Evolutionary conservation across 129 eudicot genomes (phyloP), one percentile per base, ranked within the genome.

Genomic region (Tagetes patula): DNA sequence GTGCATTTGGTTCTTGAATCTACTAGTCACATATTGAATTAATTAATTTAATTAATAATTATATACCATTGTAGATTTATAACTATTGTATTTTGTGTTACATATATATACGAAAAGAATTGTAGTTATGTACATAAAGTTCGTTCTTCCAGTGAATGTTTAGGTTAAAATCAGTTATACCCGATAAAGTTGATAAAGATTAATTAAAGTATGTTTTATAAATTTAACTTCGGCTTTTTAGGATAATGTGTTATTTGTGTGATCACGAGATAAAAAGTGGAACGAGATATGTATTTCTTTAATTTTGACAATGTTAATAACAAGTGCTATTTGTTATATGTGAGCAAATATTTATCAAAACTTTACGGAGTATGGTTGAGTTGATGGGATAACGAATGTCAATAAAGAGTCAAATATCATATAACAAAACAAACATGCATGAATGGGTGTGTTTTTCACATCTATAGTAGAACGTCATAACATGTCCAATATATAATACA

Each of bases 371-470:
- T 33, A 34, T 69, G 46, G 33, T 47, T 48, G 73, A 40, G 46
- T 48, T 46, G 37, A 69, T 69, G 45, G 33, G 46, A 33, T 32
- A 45, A 34, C 6, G 32, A 7, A 40, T 69, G 45, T 5, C 12
- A 62, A 47, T 61, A 63, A 49, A 48, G 47, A 41, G 66, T 60
- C 71, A 47, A 77, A 40, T n/a, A 49, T 14, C 10, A 70, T 49
- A 70, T n/a, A 73, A 73, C 70, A 73, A 59, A 77, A 69, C 81
- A 69, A 60, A 69, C 81, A 52, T 65, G 33, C 81, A 52, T 65
- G 33, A 67, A 75, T 75, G 34, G 37, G 72, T 52, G 64, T 38
- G 79, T 64, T 13, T 31, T 47, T 38, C 61, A 14, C 72, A 36
- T 59, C 6, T 42, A 43, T 43, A 43, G 11, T 43, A 43, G 11